phyloP scores from a whole-genome alignment of 225 moss, liverwort and hornwort species.

The Bryum argenteum region DNA sequence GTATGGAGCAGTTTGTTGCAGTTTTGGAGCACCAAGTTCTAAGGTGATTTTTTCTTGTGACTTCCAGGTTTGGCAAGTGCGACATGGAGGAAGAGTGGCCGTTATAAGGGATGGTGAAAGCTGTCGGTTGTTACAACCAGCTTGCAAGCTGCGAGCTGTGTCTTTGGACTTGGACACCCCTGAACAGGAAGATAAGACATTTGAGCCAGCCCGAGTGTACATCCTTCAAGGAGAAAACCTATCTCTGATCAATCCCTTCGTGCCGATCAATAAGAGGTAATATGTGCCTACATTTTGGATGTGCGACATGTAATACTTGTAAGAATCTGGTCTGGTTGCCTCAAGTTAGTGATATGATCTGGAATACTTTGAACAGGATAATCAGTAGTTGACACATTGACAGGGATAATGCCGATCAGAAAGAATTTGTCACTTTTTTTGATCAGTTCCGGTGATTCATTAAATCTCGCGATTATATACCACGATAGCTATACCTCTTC shows the following conservation, averaged over 20 bases:
- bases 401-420: background rate
- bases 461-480: background rate
- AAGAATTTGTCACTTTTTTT: conserved; percentile 5
- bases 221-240: conserved; percentile 77
- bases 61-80: conserved; percentile 94
- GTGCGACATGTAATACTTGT: conserved; percentile 8
- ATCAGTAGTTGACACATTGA: conserved; percentile 5
- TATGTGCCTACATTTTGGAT: conserved; percentile 16
- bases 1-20: conserved; percentile 23
- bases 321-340: conserved; percentile 13
- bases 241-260: conserved; percentile 83
- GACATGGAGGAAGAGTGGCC: conserved; percentile 87
- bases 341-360: conserved; percentile 5
- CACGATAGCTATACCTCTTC: conserved; percentile 7
- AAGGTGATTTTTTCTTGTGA: conserved; percentile 23
- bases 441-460: conserved; percentile 16
- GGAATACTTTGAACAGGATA: conserved; percentile 11
- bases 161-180: conserved; percentile 40
- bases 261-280: conserved; percentile 67
- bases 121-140: conserved; percentile 89
- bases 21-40: conserved; percentile 7
- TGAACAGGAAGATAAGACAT: conserved; percentile 70
- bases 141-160: conserved; percentile 79
- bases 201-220: conserved; percentile 79
- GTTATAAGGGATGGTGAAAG: conserved; percentile 84